Base-by-base conservation (phyloP, 2,329 filamentous ascomycete genomes). In the Phaeosphaeriaceae sp. region DNA sequence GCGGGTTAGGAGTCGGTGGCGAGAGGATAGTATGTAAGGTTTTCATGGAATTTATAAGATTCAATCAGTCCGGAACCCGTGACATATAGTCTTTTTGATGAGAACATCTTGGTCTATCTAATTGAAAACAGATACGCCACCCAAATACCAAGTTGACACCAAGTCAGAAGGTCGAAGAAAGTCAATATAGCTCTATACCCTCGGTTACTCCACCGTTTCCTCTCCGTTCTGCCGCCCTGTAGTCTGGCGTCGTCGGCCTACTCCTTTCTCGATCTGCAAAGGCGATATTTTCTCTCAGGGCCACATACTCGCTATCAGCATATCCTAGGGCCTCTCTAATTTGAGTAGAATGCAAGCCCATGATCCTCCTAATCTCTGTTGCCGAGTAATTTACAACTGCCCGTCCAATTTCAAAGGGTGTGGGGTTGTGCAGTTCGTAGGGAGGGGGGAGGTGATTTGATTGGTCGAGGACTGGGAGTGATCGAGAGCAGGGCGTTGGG, bases 381-480 rank as follows among this genome's bases (percentile, higher is more conserved):
- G 89, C 86, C n/a, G 89, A 89, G 71, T 97, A 99, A 74, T 97
- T 97, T 49, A 96, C 92, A 40, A 99, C 77, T 3, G 91, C 92
- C 29, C 93, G 82, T 0, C 94, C 94, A 16, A 97, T 89, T 66
- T 97, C 94, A 39, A 76, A 64, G 0, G 73, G 73, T n/a, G 72
- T 60, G 0, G 71, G 71, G 40, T 74, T 63, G 16, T 70, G 63
- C 21, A 56, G 58, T 46, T 74, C 72, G 44, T 61, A 73, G 2
- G 46, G 44, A 1, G 62, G 58, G 61, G 58, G 42, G 54, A 17
- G n/a, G 54, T 13, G 26, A 57, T 54, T 13, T 46, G 42, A 2
- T 57, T 62, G 1, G 7, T 26, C 23, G 52, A 57, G 26, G 52
- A 53, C 30, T 30, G 43, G n/a, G 39, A 44, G 48, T 17, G 41